Evolutionary conservation across 441 rosid genomes (phyloP), one percentile per base, ranked within the genome.

Genomic region (Cnidoscolus chayamansa): DNA sequence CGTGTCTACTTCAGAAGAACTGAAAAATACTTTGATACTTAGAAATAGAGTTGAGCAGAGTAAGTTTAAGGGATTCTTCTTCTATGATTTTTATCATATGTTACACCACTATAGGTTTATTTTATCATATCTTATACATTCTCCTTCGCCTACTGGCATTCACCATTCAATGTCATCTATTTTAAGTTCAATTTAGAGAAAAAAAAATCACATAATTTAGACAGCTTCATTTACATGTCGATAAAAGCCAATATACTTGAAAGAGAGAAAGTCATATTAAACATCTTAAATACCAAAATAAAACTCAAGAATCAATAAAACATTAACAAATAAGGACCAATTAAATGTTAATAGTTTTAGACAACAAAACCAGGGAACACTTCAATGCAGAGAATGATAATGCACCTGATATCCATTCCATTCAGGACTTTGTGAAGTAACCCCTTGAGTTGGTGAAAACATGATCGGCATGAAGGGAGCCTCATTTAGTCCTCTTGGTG

Each of bases 401-500:
- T 13, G 50, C 78, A 92, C 99, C 91, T 91, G 93, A 86, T 88
- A 88, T 50, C 91, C 88, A 77, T 88, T 92, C 98, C 99, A 95
- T 54, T 87, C 89, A 1, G 88, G 63, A 74, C 62, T 84, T 76
- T 78, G 89, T 30, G 93, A 76, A 50, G 86, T 76, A 86, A 86
- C 77, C 65, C 77, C 89, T 78, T 80, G 94, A 60, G 79, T 73
- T 74, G 88, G 93, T 62, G 93, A 67, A 76, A 83, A 83, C 86
- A 89, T 79, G 68, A 79, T 59, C 53, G 93, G 96, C 80, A 86
- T 54, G 79, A 78, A 89, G 49, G 94, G 76, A 67, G 83, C 55
- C 72, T 86, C 97, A 37, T 78, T 89, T 63, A 70, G 43, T 6
- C 85, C 83, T 76, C 87, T 84, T 0, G 88, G 88, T 20, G 97